Percentiles rank a stretch among this genome's conserved stretches.
phyloP scores from a whole-genome alignment of 345 rosid species.

The Corchorus olitorius region DNA sequence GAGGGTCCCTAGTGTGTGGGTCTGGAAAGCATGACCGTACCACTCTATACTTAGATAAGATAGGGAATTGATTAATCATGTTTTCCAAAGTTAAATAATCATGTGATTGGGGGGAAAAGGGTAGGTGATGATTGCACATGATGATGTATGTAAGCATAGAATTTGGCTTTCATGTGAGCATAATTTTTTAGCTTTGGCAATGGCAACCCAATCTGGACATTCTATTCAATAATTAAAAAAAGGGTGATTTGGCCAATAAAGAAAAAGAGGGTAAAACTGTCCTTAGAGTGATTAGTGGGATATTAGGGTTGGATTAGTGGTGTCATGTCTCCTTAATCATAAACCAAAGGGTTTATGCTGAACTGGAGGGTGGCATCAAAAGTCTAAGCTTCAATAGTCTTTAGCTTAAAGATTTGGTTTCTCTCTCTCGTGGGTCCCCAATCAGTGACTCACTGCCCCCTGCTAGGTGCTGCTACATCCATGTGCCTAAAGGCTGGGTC shows the following conservation, averaged over 20 bases:
- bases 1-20: conserved; percentile 4
- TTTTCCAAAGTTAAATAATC: neutral
- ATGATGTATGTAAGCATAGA: conserved; percentile 23
- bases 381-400: neutral
- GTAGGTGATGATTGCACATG: conserved; percentile 42
- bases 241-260: neutral
- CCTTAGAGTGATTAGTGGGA: neutral
- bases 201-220: conserved; percentile 24
- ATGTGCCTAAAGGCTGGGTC: conserved; percentile 60
- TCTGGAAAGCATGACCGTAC: neutral
- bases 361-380: conserved; percentile 20
- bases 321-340: conserved; percentile 37
- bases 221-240: neutral
- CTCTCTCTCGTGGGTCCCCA: conserved; percentile 33
- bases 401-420: conserved; percentile 18
- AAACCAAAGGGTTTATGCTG: conserved; percentile 18
- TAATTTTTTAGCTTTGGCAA: neutral
- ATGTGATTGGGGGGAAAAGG: conserved; percentile 8
- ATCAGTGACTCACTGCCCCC: conserved; percentile 9
- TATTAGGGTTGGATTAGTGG: conserved; percentile 15
- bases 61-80: neutral
- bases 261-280: conserved; percentile 7
- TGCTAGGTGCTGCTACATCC: conserved; percentile 39
- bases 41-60: neutral
- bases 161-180: conserved; percentile 23